Evolutionary conservation across 192 early-diverging fungal genomes (phyloP).

Genomic region (Glomus cerebriforme): DNA sequence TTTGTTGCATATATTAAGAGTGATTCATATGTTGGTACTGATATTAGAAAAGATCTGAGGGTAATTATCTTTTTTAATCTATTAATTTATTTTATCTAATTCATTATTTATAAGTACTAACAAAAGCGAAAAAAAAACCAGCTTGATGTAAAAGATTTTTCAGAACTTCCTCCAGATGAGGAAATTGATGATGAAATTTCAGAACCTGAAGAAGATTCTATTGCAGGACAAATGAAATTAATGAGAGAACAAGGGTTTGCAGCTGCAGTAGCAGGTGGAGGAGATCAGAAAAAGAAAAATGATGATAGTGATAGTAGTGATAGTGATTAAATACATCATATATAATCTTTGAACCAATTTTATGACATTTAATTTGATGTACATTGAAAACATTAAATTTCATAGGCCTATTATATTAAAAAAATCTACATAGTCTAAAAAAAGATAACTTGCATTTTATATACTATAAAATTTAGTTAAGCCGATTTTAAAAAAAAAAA

Average conservation of each 20-base stretch:
- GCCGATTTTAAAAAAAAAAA: no score
- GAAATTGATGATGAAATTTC: slow-evolving; percentile 92
- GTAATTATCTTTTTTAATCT: slow-evolving; percentile 45
- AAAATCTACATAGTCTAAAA: no score
- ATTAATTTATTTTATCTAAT: neutral
- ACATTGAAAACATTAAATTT: no score
- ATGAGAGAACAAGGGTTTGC: slow-evolving; percentile 74
- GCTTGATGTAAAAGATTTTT: slow-evolving; percentile 61
- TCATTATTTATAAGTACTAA: neutral
- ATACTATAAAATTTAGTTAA: no score
- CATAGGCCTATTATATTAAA: no score
- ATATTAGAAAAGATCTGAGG: slow-evolving; percentile 76
- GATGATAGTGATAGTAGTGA: slow-evolving; percentile 1
- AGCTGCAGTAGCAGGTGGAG: slow-evolving; percentile 52
- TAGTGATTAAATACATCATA: no score
- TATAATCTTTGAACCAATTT: no score
- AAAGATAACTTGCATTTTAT: no score
- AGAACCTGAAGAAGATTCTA: slow-evolving; percentile 93
- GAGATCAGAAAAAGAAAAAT: slow-evolving; percentile 7
- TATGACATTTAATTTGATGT: no score
- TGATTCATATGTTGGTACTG: slow-evolving; percentile 85
- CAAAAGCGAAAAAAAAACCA: neutral
- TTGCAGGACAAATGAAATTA: slow-evolving; percentile 94
- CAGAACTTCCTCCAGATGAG: slow-evolving; percentile 71
- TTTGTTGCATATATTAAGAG: slow-evolving; percentile 86